These are phyloP conservation scores for Zymoseptoria passerinii DNA, from an alignment of 2,329 filamentous ascomycete genomes.

Conservation along the genomic window DNA sequence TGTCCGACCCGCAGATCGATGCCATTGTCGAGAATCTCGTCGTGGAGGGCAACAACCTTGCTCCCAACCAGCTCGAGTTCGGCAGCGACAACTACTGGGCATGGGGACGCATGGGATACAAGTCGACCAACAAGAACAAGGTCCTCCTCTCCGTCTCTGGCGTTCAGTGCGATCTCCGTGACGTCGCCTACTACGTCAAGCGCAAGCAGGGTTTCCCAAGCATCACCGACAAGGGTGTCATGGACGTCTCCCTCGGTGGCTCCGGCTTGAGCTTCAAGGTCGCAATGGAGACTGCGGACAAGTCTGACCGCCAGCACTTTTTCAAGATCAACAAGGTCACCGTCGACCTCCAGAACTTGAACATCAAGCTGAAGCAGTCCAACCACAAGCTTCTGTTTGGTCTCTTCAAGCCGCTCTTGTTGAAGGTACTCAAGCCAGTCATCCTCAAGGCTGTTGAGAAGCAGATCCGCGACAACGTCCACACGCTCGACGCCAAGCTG, in stretches of 20 bases:
- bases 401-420: conserved; percentile 76
- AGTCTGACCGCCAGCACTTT: conserved; percentile 68
- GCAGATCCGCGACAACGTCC: conserved; percentile 75
- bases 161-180: conserved; percentile 79
- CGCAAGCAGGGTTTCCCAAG: conserved; percentile 89
- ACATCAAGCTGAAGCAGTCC: conserved; percentile 84
- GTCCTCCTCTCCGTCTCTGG: conserved; percentile 80
- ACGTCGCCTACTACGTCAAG: conserved; percentile 92
- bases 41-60: conserved; percentile 92
- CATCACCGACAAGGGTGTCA: conserved; percentile 77
- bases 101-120: conserved; percentile 82
- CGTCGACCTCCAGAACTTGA: conserved; percentile 30
- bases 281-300: conserved; percentile 72
- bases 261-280: conserved; percentile 87
- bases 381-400: conserved; percentile 87
- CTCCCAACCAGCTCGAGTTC: conserved; percentile 84
- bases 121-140: conserved; percentile 74
- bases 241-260: conserved; percentile 80
- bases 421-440: conserved; percentile 74
- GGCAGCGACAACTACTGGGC: conserved; percentile 89
- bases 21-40: conserved; percentile 89
- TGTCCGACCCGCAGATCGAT: conserved; percentile 74
- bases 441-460: conserved; percentile 85
- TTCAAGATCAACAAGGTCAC: conserved; percentile 80
- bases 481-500: conserved; percentile 62